Evolutionary conservation across 129 eudicot species (phyloP), one percentile per base, ranked within the genome.

Genomic region (Helianthus annuus): DNA sequence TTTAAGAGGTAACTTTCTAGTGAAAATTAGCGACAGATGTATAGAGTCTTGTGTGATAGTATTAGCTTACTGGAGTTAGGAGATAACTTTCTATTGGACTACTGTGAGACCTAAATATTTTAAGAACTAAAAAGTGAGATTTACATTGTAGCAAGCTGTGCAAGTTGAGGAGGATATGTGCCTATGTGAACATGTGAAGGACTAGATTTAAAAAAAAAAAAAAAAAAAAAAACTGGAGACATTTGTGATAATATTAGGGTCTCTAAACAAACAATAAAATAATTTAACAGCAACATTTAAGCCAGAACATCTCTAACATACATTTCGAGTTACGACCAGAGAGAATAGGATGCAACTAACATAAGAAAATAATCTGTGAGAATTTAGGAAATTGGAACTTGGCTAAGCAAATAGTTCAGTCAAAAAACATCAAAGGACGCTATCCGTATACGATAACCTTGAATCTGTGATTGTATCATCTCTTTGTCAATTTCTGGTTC

Each of bases 91-190:
- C 32, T 27, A 12, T 15, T 51, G 32, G 36, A 69, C 62, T 51
- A 34, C 16, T 67, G 46, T 0, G 24, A 62, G 57, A 67, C 59
- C 59, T 27, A 5, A 49, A 32, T 2, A 7, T 48, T 4, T 29
- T 32, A 38, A 36, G 63, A 69, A 1, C 64, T 69, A 52, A 16
- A 53, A 53, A 22, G 62, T 69, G 15, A 54, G 16, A 55, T 69
- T n/a, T 36, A 15, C 52, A 69, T 52, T 17, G 64, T 53, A 34
- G 64, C 48, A 34, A 51, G 11, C 5, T 10, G 48, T 68, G 48
- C 64, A 69, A 16, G 44, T 64, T 54, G 64, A 49, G 17, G 44
- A 36, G 63, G 36, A 53, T 10, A 17, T 32, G 4, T 32, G 36
- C 36, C 36, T 32, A 32, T 52, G 65, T 29, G 1, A 42, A 29